Conservation (phyloP, 2,329 filamentous ascomycete genomes). For the Volutella citrinella region DNA sequence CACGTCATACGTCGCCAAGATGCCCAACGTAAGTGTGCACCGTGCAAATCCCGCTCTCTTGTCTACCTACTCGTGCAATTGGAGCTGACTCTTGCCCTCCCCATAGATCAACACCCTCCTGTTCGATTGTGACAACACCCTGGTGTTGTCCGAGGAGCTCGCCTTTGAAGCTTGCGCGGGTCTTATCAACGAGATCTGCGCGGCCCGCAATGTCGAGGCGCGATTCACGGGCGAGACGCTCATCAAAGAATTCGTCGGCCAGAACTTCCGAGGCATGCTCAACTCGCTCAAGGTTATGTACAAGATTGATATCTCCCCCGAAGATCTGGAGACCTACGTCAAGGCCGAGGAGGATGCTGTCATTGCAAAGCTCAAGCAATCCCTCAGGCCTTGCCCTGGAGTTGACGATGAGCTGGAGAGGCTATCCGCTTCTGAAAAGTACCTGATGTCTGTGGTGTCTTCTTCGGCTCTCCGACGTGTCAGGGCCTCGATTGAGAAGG, state of each 20-base stretch:
- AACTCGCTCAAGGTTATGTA: slow-evolving; percentile 70
- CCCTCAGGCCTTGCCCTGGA: slow-evolving; percentile 65
- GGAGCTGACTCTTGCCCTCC: too few species aligned
- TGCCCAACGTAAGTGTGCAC: slow-evolving; percentile 34
- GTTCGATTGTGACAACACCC: slow-evolving; percentile 86
- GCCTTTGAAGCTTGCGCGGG: slow-evolving; percentile 90
- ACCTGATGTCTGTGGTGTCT: slow-evolving; percentile 76
- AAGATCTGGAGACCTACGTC: slow-evolving; percentile 73
- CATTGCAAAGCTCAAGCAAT: slow-evolving; percentile 71
- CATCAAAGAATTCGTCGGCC: slow-evolving; percentile 84
- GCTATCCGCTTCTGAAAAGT: slow-evolving; percentile 59
- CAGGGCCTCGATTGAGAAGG: slow-evolving; percentile 73
- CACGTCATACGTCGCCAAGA: slow-evolving; percentile 22
- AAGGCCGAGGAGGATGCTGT: slow-evolving; percentile 77
- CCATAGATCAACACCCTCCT: slow-evolving; percentile 63
- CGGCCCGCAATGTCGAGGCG: slow-evolving; percentile 57
- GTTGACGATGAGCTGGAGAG: slow-evolving; percentile 66
- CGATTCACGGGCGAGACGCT: slow-evolving; percentile 77
- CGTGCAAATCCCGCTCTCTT: not conserved
- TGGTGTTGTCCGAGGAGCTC: slow-evolving; percentile 85
- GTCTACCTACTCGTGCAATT: too few species aligned
- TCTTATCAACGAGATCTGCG: slow-evolving; percentile 82
- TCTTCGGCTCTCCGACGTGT: slow-evolving; percentile 78
- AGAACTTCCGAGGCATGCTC: slow-evolving; percentile 95
- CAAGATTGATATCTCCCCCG: slow-evolving; percentile 64